A percentile compares a stretch with the other conserved stretches of the same genome.
These are phyloP conservation scores for Arabidopsis suecica DNA, from an alignment of 345 rosid genomes.

Conservation along the genomic window DNA sequence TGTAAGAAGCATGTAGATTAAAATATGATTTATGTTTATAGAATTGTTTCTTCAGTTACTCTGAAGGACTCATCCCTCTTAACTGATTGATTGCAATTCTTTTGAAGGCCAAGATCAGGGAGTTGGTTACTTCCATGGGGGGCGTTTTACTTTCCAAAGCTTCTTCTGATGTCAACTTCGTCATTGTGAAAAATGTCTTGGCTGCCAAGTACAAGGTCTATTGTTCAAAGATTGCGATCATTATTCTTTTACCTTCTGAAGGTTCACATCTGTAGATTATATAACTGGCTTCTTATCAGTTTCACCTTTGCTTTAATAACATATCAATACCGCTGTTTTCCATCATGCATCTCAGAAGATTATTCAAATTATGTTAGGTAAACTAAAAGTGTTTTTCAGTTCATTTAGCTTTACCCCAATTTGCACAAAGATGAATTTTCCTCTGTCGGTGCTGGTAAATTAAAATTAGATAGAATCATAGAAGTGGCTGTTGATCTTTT, in stretches of 20 bases:
- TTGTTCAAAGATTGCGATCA: conserved; percentile 34
- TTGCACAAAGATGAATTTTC: conserved; percentile 3
- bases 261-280: conserved; percentile 40
- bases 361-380: conserved; percentile 7
- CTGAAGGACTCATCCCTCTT: conserved; percentile 10
- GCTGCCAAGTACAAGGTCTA: conserved; percentile 94
- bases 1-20: conserved; percentile 21
- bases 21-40: not conserved
- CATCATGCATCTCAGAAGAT: conserved; percentile 23
- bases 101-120: conserved; percentile 74
- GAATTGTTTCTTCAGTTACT: not conserved
- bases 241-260: conserved; percentile 31
- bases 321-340: conserved; percentile 6
- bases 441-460: conserved; percentile 4
- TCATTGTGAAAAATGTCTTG: conserved; percentile 86
- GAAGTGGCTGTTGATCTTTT: conserved; percentile 20
- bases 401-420: conserved; percentile 9
- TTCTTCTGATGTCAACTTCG: conserved; percentile 79
- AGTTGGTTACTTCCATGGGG: conserved; percentile 81
- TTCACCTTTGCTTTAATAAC: conserved; percentile 11
- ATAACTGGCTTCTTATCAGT: conserved; percentile 26
- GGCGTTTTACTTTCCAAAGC: conserved; percentile 66
- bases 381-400: not conserved
- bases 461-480: not conserved
- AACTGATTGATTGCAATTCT: conserved; percentile 43